Percentiles rank a stretch among this genome's conserved stretches.
Conservation (phyloP, 1,284 basidiomycete genomes). For the Trametes versicolor region DNA sequence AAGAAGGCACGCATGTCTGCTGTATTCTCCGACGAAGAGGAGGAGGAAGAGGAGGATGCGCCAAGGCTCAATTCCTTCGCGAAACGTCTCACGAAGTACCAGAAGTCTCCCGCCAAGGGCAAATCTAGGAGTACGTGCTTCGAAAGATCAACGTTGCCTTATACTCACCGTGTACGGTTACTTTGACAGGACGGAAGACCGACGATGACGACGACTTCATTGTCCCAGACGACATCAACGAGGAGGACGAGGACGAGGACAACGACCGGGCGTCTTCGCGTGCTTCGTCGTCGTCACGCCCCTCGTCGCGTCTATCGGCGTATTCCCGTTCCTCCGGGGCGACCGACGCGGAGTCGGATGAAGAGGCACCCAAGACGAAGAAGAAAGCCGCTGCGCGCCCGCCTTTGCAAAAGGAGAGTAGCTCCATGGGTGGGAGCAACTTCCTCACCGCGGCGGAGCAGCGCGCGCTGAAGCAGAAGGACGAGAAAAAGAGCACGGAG, state of each 20-base stretch:
- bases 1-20: slow-evolving; percentile 66
- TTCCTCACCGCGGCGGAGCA: slow-evolving; percentile 92
- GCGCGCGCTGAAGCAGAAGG: slow-evolving; percentile 79
- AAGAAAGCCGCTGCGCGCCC: slow-evolving; percentile 50
- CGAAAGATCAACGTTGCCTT: neutral
- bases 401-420: slow-evolving; percentile 41
- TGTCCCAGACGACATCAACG: slow-evolving; percentile 62
- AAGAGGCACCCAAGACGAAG: slow-evolving; percentile 35
- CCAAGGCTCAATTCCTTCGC: slow-evolving; percentile 58
- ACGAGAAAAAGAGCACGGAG: slow-evolving; percentile 85
- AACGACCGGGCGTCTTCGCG: slow-evolving; percentile 47
- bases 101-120: slow-evolving; percentile 64
- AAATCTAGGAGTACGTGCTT: slow-evolving; percentile 47
- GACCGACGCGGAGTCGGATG: slow-evolving; percentile 41
- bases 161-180: neutral
- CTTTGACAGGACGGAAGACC: slow-evolving; percentile 49
- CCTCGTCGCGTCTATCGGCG: slow-evolving; percentile 55
- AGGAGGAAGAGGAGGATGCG: slow-evolving; percentile 52
- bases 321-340: slow-evolving; percentile 50
- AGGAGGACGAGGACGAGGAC: slow-evolving; percentile 43
- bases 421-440: slow-evolving; percentile 42
- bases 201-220: slow-evolving; percentile 67
- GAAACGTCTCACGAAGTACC: slow-evolving; percentile 68
- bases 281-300: slow-evolving; percentile 47
- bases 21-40: slow-evolving; percentile 55